Conservation (phyloP, 2,329 filamentous ascomycete species). For the Thyridium curvatum region DNA sequence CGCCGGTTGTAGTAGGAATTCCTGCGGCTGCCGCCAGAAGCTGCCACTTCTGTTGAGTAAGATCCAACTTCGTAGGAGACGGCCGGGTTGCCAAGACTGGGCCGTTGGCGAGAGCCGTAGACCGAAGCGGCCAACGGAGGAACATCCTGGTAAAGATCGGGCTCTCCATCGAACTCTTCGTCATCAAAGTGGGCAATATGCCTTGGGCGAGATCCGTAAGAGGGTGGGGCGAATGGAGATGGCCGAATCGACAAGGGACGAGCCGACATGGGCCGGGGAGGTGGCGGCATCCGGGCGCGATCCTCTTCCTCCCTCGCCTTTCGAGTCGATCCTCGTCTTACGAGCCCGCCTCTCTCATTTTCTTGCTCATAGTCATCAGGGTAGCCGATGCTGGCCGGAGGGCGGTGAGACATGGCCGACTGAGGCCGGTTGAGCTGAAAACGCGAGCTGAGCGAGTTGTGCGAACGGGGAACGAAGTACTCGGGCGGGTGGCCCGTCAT, state of each 20-base stretch:
- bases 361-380: conserved; percentile 34
- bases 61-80: conserved; percentile 29
- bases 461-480: background rate
- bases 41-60: conserved; percentile 31
- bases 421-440: conserved; percentile 20
- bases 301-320: conserved; percentile 35
- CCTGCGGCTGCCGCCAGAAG: conserved; percentile 22
- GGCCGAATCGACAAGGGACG: conserved; percentile 18
- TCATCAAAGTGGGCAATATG: conserved; percentile 24
- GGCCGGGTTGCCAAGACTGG: conserved; percentile 25
- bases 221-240: conserved; percentile 20
- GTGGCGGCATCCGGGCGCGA: conserved; percentile 40
- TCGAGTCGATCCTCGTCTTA: conserved; percentile 36
- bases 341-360: conserved; percentile 20
- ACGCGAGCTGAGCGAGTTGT: conserved; percentile 4
- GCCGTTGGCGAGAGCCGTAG: conserved; percentile 16
- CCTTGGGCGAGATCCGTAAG: background rate
- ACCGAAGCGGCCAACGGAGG: conserved; percentile 27
- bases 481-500: background rate
- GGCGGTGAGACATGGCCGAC: conserved; percentile 30
- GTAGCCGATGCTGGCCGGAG: conserved; percentile 20
- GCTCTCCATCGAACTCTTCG: conserved; percentile 25
- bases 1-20: conserved; percentile 33
- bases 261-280: conserved; percentile 26
- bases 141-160: conserved; percentile 29